Percentiles rank a stretch among this genome's conserved stretches.
phyloP scores from a whole-genome alignment of 768 basidiomycete species.

The Hydnum rufescens region DNA sequence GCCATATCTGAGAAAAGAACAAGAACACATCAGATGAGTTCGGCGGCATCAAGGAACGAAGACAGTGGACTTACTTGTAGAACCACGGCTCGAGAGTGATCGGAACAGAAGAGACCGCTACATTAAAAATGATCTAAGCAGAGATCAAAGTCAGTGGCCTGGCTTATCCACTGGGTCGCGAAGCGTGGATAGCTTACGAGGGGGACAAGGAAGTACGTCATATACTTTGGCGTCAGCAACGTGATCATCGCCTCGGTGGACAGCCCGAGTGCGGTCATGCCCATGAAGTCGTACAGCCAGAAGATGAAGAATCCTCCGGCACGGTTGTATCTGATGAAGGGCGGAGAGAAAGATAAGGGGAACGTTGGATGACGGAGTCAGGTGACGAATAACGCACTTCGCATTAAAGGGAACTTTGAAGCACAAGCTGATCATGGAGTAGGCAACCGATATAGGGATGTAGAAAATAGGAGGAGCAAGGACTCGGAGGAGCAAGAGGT shows the following conservation, averaged over 20 bases:
- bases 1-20: no score
- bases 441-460: conserved; percentile 22
- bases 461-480: conserved; percentile 20
- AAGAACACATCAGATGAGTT: no score
- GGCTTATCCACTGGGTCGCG: no score
- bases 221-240: conserved; percentile 19
- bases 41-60: no score
- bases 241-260: no score
- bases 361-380: conserved; percentile 14
- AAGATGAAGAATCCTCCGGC: conserved; percentile 21
- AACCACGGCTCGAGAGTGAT: no score
- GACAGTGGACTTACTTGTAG: no score
- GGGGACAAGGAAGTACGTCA: no score
- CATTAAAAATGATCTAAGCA: conserved; percentile 36
- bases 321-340: conserved; percentile 12
- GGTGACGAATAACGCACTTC: conserved; percentile 13
- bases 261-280: conserved; percentile 19
- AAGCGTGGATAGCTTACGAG: no score
- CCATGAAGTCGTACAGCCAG: conserved; percentile 18
- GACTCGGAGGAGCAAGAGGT: no score
- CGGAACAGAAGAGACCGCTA: conserved; percentile 27
- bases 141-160: not conserved
- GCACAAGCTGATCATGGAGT: conserved; percentile 25
- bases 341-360: conserved; percentile 2
- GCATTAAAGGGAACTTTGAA: no score